Base-by-base conservation (phyloP, 352 stramenopile species). In the Globisporangium camurandrum region DNA sequence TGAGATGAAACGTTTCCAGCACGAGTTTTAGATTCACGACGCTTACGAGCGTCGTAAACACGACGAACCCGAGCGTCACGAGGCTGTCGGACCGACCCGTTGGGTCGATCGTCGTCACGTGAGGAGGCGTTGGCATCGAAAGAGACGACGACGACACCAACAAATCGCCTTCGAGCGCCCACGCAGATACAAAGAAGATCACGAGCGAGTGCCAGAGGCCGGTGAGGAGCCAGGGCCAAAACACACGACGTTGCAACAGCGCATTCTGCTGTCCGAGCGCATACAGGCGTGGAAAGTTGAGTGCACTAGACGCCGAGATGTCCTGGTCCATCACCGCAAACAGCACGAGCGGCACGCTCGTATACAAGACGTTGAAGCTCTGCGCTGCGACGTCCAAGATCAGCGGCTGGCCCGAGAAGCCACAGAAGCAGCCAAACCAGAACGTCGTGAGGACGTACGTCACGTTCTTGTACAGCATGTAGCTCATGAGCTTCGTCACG, bases 381-480 rank as follows among this genome's bases (percentile, higher is more conserved):
- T 93, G 80, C 1, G 78, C 72, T 8, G 77, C 83, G 28, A 86
- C 65, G 36, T 93, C 80, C 22, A 93, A 49, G 33, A 88, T 88
- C 39, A 90, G 59, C 10, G 82, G 80, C 31, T 91, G 79, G 0
- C 77, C 80, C 10, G 83, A 91, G 27, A 92, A 88, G 10, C 82
- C 82, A 22, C 62, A 78, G 27, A 86, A 77, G 51, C 67, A 88
- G n/a, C 79, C 76, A 51, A 88, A 93, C 77, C 77, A 89, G 55
- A 90, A 93, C 6, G 79, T 85, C 24, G 82, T 88, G 3, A 89
- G 63, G 45, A 89, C 78, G 49, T 89, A 88, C 24, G 82, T 86
- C 39, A 93, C 75, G 62, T 92, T 98, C 72, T 98, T 98, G 79
- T 96, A 98, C 17, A 98, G 90, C 66, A 95, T 95, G 61, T 97